phyloP scores from a whole-genome alignment of 2,329 filamentous ascomycete species.

The Penicillium brasilianum region DNA sequence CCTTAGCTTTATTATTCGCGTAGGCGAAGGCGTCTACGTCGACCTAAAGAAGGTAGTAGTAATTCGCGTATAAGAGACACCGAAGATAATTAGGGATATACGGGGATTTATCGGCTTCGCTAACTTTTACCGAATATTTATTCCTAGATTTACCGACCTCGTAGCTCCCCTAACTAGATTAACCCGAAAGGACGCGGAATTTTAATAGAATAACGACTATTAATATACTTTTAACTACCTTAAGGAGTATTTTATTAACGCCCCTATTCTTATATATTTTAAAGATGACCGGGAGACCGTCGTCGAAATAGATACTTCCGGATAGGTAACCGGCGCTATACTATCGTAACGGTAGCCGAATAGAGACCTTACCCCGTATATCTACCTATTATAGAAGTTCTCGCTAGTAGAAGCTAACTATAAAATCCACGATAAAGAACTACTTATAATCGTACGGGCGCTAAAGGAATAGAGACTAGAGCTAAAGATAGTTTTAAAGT shows the following conservation, averaged over 20 bases:
- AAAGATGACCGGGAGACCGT: background rate
- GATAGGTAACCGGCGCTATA: slow-evolving; percentile 2
- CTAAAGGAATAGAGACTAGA: slow-evolving; percentile 3
- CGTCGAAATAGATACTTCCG: slow-evolving; percentile 4
- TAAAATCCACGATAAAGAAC: slow-evolving; percentile 13
- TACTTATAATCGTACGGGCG: slow-evolving; percentile 7
- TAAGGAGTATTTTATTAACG: slow-evolving; percentile 11
- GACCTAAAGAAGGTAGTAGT: slow-evolving; percentile 25
- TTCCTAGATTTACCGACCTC: slow-evolving; percentile 2
- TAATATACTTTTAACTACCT: background rate
- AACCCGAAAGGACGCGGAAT: slow-evolving; percentile 5
- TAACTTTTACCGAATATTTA: slow-evolving; percentile 12
- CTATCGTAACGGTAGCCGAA: slow-evolving; percentile 8
- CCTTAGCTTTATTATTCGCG: slow-evolving; percentile 24
- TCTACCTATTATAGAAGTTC: slow-evolving; percentile 9
- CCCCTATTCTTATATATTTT: slow-evolving; percentile 8
- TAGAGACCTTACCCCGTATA: background rate
- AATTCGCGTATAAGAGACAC: slow-evolving; percentile 17
- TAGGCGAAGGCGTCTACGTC: slow-evolving; percentile 21
- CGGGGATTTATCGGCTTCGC: slow-evolving; percentile 9
- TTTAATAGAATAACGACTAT: slow-evolving; percentile 4
- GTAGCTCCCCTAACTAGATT: slow-evolving; percentile 1
- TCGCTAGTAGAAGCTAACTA: slow-evolving; percentile 3
- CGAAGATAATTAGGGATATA: slow-evolving; percentile 6
- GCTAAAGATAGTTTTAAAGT: slow-evolving; percentile 11